Base-by-base conservation (phyloP, 179 eudicot genomes). In the Sideroxylon spinosum region DNA sequence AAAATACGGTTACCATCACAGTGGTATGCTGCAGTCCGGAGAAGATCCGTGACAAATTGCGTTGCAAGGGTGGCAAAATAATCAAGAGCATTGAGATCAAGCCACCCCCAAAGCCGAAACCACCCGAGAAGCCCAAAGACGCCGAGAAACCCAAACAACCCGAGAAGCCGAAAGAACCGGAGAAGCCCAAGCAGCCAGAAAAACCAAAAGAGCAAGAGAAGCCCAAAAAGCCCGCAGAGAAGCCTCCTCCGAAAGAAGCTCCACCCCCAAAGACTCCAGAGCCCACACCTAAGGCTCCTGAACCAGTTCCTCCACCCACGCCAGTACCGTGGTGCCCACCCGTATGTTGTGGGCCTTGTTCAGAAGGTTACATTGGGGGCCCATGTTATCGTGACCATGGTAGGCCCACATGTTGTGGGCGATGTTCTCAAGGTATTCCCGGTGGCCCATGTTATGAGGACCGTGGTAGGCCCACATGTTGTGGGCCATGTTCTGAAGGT, bases 21-120 rank as follows among this genome's bases (percentile, higher is more conserved):
- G 91, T 88, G 28, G 62, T 83, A 0, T 80, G 88, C 73, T 88
- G 88, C 81, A 85, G 83, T 76, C 87, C 91, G 0, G 91, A 88
- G 78, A 81, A 59, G 75, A 81, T 88, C 75, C 80, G 76, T 32
- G 87, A 83, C 75, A 86, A 85, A 76, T 84, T 88, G 48, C 81
- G 87, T 52, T 71, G 55, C 53, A 86, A 86, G 71, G 91, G 86
- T 25, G 83, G 89, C 16, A 85, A 86, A 60, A 78, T 87, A 70
- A 86, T 88, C 75, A 82, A 83, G 77, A 70, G 79, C 73, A 88
- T 88, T 26, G 86, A 86, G 60, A 86, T 86, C 78, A 78, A 74
- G 22, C 63, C 76, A 20, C 84, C 82, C 10, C 84, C 66, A 22
- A 28, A 79, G 2, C 76, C 82, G 67, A n/a, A 73, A 14, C 49